Base-by-base conservation (phyloP, 2,329 filamentous ascomycete genomes). In the Aspergillus proliferans region DNA sequence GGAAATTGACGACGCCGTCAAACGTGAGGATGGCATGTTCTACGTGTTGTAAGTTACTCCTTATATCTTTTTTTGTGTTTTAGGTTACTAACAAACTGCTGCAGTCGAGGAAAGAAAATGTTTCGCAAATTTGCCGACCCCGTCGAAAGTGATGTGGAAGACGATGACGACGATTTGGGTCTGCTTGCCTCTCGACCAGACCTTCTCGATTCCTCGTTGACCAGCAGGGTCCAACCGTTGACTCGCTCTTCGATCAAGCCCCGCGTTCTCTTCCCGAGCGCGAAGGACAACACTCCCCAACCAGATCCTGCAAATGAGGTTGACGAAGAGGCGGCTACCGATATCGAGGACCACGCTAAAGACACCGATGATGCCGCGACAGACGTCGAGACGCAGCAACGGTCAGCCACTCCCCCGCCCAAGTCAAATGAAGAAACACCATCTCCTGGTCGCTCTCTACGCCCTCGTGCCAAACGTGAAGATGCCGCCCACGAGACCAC, bases 31-130 rank as follows among this genome's bases (percentile, higher is more conserved):
- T 60, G 80, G 81, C 45, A 76, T 84, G 64, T 70, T 82, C 45
- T 83, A 79, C 58, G 72, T 78, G 6, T 84, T 84, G 80, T 83
- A 72, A 77, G 80, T 78, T 36, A 28, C 6, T 24, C 41, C n/a
- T 22, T 34, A 51, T 49, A 49, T 54, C 21, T 39, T 19, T 33
- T 34, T 30, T 10, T 33, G 38, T n/a, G 19, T 33, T 36, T 48
- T 38, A 43, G 10, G 10, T 14, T 22, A 4, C 65, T 73, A 61
- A 70, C 54, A 40, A 43, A 22, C 36, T 43, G 44, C 28, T 47
- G 3, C 55, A 83, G 80, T 65, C 82, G 82, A 48, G 82, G 82
- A 58, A 81, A 78, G 66, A 83, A 81, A 60, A 67, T 82, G 36
- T 82, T 81, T 67, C 76, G 76, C 60, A 76, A 74, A 54, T 83